These are phyloP conservation scores for Blastomyces gilchristii DNA, from an alignment of 2,329 filamentous ascomycete species.

Conservation along the genomic window DNA sequence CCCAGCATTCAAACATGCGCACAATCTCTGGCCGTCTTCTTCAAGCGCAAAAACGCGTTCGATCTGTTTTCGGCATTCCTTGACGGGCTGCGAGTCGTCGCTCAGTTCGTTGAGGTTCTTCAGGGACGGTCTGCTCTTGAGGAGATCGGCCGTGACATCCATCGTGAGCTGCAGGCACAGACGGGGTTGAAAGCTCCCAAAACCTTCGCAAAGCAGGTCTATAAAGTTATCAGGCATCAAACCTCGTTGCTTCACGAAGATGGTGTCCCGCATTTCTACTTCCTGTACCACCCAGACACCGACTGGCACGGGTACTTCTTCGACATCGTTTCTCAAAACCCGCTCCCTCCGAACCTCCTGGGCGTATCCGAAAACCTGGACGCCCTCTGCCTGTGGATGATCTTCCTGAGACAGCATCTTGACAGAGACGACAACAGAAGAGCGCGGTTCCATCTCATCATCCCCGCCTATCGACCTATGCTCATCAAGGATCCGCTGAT, in stretches of 20 bases:
- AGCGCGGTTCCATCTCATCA: not conserved
- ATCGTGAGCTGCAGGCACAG: not conserved
- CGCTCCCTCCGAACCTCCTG: not conserved
- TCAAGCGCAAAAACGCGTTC: not conserved
- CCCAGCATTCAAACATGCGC: not conserved
- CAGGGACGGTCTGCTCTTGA: not conserved
- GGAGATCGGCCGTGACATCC: not conserved
- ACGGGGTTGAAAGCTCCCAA: not conserved
- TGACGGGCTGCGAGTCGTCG: not conserved
- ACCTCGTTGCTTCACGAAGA: not conserved
- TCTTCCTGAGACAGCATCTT: not conserved
- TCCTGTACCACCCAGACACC: not conserved
- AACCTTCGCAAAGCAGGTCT: not conserved
- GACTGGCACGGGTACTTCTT: constrained; percentile 1
- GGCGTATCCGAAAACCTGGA: not conserved
- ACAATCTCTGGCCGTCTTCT: not conserved
- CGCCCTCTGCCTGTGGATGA: not conserved
- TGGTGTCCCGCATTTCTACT: not conserved
- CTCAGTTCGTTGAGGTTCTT: not conserved
- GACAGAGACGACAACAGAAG: not conserved
- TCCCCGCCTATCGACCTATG: not conserved
- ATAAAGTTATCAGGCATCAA: not conserved
- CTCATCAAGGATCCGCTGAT: not conserved
- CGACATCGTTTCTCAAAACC: not conserved
- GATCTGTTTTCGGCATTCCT: not conserved